Evolutionary conservation across 163 green algal genomes (phyloP).

Genomic region (Coccomyxa subellipsoidea): DNA sequence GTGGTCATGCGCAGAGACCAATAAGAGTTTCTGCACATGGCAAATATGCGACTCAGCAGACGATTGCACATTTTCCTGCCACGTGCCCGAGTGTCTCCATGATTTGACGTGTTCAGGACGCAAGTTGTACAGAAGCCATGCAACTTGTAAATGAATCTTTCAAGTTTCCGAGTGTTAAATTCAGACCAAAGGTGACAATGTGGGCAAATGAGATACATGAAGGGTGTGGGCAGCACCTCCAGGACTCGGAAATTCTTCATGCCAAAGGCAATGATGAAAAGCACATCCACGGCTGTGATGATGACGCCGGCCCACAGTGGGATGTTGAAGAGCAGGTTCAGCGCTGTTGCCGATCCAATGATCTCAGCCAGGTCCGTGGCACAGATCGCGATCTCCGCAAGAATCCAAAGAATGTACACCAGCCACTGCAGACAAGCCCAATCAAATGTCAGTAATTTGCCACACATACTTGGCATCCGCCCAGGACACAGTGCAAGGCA

Average conservation of each 20-base stretch:
- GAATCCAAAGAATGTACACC: conserved; percentile 47
- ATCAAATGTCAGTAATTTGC: conserved; percentile 16
- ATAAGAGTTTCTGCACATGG: too few species aligned
- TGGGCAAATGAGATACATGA: not conserved
- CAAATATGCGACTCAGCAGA: too few species aligned
- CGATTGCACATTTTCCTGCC: too few species aligned
- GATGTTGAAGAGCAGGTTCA: conserved; percentile 66
- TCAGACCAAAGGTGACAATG: too few species aligned
- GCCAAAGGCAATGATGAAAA: conserved; percentile 58
- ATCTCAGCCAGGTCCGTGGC: conserved; percentile 70
- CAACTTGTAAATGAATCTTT: too few species aligned
- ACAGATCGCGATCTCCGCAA: conserved; percentile 61
- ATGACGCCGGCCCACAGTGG: conserved; percentile 65
- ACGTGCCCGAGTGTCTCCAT: too few species aligned
- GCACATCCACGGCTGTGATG: conserved; percentile 58
- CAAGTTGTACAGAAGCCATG: too few species aligned
- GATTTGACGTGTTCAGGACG: too few species aligned
- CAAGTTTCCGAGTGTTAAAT: too few species aligned
- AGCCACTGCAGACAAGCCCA: conserved; percentile 27
- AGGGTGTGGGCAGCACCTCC: conserved; percentile 24
- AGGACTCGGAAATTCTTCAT: conserved; percentile 40
- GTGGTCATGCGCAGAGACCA: too few species aligned
- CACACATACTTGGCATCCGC: too few species aligned
- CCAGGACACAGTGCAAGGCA: too few species aligned
- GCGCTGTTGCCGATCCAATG: conserved; percentile 57